Evolutionary conservation across 176 grass and related monocot species (phyloP).

Genomic region (Neostapfia colusana): DNA sequence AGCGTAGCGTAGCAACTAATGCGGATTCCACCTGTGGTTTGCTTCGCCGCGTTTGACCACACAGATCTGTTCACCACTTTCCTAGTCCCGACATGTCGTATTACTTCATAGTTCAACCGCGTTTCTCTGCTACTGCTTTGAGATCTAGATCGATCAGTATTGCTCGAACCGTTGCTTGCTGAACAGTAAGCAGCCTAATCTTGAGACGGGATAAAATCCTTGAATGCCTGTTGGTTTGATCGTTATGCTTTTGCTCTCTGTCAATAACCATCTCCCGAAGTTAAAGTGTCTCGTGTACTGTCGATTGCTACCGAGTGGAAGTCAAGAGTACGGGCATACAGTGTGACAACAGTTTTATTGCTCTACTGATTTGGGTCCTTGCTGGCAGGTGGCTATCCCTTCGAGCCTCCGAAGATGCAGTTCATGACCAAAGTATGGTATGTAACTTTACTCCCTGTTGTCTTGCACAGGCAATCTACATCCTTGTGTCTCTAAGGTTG

Average conservation of each 20-base stretch:
- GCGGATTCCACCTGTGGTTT: background rate
- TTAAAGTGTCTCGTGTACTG: background rate
- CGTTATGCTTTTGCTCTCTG: background rate
- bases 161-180: background rate
- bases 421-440: conserved; percentile 99
- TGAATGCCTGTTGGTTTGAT: no score
- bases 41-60: background rate
- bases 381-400: conserved; percentile 90
- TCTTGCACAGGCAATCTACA: background rate
- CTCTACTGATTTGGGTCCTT: conserved; percentile 22
- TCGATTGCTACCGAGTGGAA: background rate
- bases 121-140: background rate
- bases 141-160: background rate
- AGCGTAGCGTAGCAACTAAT: background rate
- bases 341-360: background rate
- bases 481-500: background rate
- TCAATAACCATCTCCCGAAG: no score
- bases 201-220: background rate
- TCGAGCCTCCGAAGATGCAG: conserved; percentile 99
- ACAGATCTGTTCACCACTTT: background rate
- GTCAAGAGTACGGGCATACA: background rate
- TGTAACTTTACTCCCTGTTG: conserved; percentile 18
- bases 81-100: background rate
- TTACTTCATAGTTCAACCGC: background rate
- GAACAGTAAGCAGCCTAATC: background rate